Conservation (phyloP, 2,329 filamentous ascomycete species). For the Alternaria infectoria region DNA sequence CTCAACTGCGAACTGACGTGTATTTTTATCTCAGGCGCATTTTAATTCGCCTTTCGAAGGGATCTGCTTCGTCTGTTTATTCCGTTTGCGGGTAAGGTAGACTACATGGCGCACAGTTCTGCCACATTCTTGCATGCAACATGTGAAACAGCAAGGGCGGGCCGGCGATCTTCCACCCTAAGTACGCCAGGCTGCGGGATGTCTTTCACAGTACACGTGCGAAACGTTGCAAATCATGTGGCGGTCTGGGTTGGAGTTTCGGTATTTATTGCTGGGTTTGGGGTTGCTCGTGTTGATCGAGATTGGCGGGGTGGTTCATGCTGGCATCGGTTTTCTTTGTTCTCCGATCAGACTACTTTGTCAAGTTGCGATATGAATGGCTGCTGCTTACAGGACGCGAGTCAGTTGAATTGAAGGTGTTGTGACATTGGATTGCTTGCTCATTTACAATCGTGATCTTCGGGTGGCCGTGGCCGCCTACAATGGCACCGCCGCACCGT, state of each 20-base stretch:
- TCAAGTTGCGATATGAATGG: not conserved
- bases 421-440: not conserved
- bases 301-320: not conserved
- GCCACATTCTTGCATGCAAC: not conserved
- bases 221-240: not conserved
- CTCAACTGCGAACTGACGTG: not conserved
- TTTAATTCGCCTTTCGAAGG: not conserved
- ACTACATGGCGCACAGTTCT: not conserved
- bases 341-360: rapidly evolving
- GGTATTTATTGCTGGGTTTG: not conserved
- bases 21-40: not conserved
- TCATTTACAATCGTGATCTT: not conserved
- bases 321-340: not conserved
- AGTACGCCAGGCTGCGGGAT: not conserved
- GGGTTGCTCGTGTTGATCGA: not conserved
- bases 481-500: conserved; percentile 71
- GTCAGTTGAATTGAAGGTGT: not conserved
- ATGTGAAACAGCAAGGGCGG: not conserved
- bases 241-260: not conserved
- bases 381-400: rapidly evolving
- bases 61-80: not conserved
- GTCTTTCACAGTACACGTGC: not conserved
- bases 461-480: not conserved
- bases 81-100: not conserved
- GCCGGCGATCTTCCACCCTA: not conserved